Evolutionary conservation across 2,329 filamentous ascomycete genomes (phyloP).

Genomic region (Penicillium aurantiogriseum): DNA sequence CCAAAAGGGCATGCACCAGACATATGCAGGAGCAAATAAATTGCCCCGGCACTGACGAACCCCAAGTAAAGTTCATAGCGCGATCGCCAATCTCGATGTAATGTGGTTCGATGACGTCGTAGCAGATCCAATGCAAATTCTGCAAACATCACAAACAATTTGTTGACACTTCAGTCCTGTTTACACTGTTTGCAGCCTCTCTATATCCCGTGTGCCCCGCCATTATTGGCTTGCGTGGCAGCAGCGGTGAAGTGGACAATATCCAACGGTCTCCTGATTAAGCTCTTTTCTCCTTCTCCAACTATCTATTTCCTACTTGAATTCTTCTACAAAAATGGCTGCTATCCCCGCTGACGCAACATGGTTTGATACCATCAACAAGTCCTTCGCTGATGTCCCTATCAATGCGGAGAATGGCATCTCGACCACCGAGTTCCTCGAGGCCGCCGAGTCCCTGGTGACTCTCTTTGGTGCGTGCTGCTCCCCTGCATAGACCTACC

Average conservation of each 20-base stretch:
- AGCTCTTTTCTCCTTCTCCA: slow-evolving; percentile 10
- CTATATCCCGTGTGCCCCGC: slow-evolving; percentile 7
- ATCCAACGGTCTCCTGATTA: slow-evolving; percentile 8
- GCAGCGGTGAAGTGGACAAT: slow-evolving; percentile 30
- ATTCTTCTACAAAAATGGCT: slow-evolving; percentile 28
- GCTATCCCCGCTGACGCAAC: slow-evolving; percentile 65
- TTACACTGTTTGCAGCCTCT: slow-evolving; percentile 28
- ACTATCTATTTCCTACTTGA: slow-evolving; percentile 5
- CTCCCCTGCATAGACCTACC: not conserved
- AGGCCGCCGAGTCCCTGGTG: slow-evolving; percentile 82
- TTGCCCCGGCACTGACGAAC: slow-evolving; percentile 12
- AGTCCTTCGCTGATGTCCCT: slow-evolving; percentile 79
- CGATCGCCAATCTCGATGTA: slow-evolving; percentile 21
- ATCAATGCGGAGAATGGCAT: slow-evolving; percentile 75
- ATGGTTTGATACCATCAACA: slow-evolving; percentile 81
- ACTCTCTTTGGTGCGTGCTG: slow-evolving; percentile 72
- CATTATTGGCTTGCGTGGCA: slow-evolving; percentile 32
- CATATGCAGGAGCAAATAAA: slow-evolving; percentile 5
- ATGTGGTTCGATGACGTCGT: slow-evolving; percentile 34
- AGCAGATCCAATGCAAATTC: not conserved
- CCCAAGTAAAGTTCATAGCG: slow-evolving; percentile 6
- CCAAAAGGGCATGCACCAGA: slow-evolving; percentile 6
- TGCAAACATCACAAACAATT: slow-evolving; percentile 16
- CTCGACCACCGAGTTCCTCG: slow-evolving; percentile 81
- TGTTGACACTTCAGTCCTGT: slow-evolving; percentile 15